Base-by-base conservation (phyloP, 805 yeast species). In the baker's yeast (Saccharomyces cerevisiae) region DNA sequence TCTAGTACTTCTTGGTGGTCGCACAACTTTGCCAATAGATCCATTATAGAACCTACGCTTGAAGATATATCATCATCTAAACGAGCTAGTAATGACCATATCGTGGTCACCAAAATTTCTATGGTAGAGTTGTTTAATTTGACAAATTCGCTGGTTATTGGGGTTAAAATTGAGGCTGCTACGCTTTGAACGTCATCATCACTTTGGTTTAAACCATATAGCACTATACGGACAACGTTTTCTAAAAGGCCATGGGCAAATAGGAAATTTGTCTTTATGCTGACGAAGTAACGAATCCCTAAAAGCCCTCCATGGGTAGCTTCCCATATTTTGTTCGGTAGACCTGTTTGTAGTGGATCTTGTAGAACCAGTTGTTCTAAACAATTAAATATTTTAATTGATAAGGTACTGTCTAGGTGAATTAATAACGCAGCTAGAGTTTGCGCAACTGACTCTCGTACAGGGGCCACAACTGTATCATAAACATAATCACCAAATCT, bases 161-260 rank as follows among this genome's bases (percentile, higher is more conserved):
- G 99, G 0, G 92, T 77, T 51, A 94, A 73, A 0, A 96, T 89
- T 2, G 96, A 87, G 0, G 99, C 98, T 26, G 96, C 90, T 48
- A 92, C 97, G 8, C 97, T 90, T 69, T 95, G 97, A 27, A 94
- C 98, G 68, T 94, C 99, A 69, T 91, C 98, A 62, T 90, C 96
- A 53, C 82, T 78, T 57, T 78, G 80, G 58, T 83, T 84, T 49
- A 94, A 73, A 2, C 97, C 96, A 70, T 87, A 89, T 47, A 94
- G 74, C 1, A 94, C 98, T 79, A 94, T 87, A 47, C 82, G 77
- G 3, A 91, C 84, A 1, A 91, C 90, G 52, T 80, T 79, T 56
- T 85, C 85, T 36, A 94, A 74, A 14, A 81, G 76, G 24, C 70
- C 67, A 52, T 81, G 79, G 11, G 76, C 69, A 31, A 85, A 74